Evolutionary conservation across 768 basidiomycete genomes (phyloP), one percentile per base, ranked within the genome.

Genomic region (Tubosaeta brunneosetosa): DNA sequence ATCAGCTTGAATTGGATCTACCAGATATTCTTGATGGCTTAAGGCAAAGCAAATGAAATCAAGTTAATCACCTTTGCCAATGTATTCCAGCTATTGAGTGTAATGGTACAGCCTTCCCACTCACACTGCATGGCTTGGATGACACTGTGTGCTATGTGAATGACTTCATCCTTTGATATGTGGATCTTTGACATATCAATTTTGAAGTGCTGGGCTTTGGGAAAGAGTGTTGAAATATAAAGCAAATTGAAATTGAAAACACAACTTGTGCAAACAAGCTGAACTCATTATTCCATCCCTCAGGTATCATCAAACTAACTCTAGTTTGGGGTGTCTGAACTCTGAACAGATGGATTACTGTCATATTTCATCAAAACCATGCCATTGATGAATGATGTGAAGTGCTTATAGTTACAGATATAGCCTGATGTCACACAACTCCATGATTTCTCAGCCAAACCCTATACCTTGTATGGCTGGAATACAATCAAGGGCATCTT

Each of bases 61-160:
- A 55, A 44, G 19, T 44, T 42, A 64, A 43, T 68, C 34, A 68
- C 67, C 67, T 69, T 69, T 46, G 54, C 51, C 44, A 68, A 52
- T 55, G 57, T 58, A 19, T 63, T 19, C 58, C 65, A 69, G 44
- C 67, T 61, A 44, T 68, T 68, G 19, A 68, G 60, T 48, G 44
- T 50, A n/a, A 57, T 44, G 26, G 52, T 33, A 46, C 67, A 68
- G 12, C 44, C 58, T 17, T 62, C 61, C 67, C 67, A 68, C 10
- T 68, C 67, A 56, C 67, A 68, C 7, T 52, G 65, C 37, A 63
- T 56, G 40, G 49, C 33, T n/a, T 61, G 64, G 3, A 69, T 61
- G 29, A 58, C 56, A 58, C 36, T 38, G 26, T 52, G 61, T 56
- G 67, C 63, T 49, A 71, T 25, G 6, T 56, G 19, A 37, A 58